phyloP scores from a whole-genome alignment of 163 green algal species.

The Chlamydomonas reinhardtii region DNA sequence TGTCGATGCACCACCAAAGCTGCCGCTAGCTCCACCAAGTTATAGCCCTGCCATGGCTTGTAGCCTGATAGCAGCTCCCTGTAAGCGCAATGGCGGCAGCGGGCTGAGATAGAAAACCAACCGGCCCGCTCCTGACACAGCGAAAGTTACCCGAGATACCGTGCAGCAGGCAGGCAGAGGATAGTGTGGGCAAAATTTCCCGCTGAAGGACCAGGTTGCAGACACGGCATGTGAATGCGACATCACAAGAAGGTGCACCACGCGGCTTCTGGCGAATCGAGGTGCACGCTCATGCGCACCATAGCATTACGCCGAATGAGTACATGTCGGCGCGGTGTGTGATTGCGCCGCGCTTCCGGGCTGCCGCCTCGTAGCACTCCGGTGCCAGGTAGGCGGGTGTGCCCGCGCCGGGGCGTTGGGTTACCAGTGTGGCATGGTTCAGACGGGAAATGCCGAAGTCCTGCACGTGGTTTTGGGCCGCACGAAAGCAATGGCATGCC shows the following conservation, averaged over 20 bases:
- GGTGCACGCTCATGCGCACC: no score
- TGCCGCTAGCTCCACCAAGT: not conserved
- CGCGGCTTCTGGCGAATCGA: no score
- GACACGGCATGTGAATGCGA: no score
- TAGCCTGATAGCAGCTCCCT: not conserved
- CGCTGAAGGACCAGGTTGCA: not conserved
- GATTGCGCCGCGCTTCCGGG: not conserved
- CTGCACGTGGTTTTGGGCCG: not conserved
- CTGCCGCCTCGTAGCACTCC: not conserved
- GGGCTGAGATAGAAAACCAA: not conserved
- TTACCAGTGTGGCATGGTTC: not conserved
- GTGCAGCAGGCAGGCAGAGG: not conserved
- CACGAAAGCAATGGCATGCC: no score
- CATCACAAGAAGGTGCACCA: no score
- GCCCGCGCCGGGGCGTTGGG: no score
- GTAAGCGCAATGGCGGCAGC: no score
- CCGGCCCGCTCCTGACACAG: no score
- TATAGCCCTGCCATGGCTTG: not conserved
- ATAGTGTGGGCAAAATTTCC: not conserved
- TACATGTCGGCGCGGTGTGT: not conserved
- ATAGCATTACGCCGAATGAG: not conserved
- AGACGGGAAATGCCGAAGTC: not conserved
- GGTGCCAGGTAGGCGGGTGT: not conserved
- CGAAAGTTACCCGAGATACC: no score
- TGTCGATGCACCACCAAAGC: not conserved